Base-by-base conservation (phyloP, 1,139 yeast species). In the Yamadazyma siamensis region DNA sequence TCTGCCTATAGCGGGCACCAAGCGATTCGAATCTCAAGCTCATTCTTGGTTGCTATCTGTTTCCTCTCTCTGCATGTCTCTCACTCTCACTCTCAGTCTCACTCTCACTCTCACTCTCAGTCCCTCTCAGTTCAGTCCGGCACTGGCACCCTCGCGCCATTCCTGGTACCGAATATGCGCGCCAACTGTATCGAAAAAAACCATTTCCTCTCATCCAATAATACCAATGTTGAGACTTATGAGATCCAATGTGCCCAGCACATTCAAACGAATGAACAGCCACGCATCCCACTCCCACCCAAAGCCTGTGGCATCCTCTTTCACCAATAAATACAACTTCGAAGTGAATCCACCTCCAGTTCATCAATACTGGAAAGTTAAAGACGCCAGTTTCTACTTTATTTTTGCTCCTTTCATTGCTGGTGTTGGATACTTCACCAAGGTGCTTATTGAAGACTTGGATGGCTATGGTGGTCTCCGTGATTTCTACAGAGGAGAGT, bases 271-370 rank as follows among this genome's bases (percentile, higher is more conserved):
- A 49, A 55, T 61, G 45, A 64, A 65, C 44, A 59, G 61, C 34
- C 55, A 59, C 31, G 49, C 57, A 14, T 32, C 49, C 15, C 54
- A 58, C 28, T 31, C 34, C 3, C 33, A 44, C 13, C n/a, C n/a
- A n/a, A 36, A 51, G 5, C 34, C 52, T 14, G 37, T 46, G 11
- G 51, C 53, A 30, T 40, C 57, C 13, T 39, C 65, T 9, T 68
- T 68, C 58, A 59, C 50, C 49, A 68, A 68, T 55, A 67, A 65
- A 41, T 50, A 55, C 52, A 59, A 63, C 47, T 68, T 68, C 54
- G 59, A 68, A 49, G 59, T 57, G 40, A 56, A 54, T 40, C 74
- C 74, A 24, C 75, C 75, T 24, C 74, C 66, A 36, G 68, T 65
- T 27, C 75, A 68, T 42, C 65, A 61, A 44, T 68, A 67, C 54